Evolutionary conservation across 345 rosid species (phyloP).

Genomic region (Hibiscus tridactylites): DNA sequence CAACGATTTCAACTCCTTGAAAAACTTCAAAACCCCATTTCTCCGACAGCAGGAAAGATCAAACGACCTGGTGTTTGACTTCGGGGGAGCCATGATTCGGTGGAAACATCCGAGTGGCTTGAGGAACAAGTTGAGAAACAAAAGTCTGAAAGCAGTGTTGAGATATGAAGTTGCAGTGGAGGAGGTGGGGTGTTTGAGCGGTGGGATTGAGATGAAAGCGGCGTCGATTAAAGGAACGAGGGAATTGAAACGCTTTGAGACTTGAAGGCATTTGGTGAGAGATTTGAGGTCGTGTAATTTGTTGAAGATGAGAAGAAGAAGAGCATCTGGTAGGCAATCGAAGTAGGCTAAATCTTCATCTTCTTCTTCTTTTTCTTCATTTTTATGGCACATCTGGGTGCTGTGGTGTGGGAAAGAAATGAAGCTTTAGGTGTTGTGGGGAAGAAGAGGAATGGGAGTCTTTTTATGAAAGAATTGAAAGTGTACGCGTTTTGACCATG

Average conservation of each 20-base stretch:
- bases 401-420: too few species aligned
- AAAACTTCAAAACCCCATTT: constrained; percentile 16
- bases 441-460: not conserved
- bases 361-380: not conserved
- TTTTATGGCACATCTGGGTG: not conserved
- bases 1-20: constrained; percentile 22
- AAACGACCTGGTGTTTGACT: not conserved
- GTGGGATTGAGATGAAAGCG: constrained; percentile 14
- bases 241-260: constrained; percentile 17
- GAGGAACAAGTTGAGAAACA: constrained; percentile 13
- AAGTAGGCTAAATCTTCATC: not conserved
- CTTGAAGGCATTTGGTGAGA: constrained; percentile 9
- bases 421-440: not conserved
- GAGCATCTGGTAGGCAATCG: constrained; percentile 19
- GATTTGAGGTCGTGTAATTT: constrained; percentile 13
- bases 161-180: not conserved
- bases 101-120: constrained; percentile 17
- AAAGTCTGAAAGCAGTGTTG: not conserved
- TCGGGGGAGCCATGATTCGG: constrained; percentile 6
- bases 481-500: constrained; percentile 6
- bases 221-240: constrained; percentile 15
- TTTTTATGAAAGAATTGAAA: not conserved
- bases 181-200: not conserved
- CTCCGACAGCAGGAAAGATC: constrained; percentile 3
- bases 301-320: constrained; percentile 21